These are phyloP conservation scores for Lachnellula occidentalis DNA, from an alignment of 2,329 filamentous ascomycete genomes.

Conservation along the genomic window DNA sequence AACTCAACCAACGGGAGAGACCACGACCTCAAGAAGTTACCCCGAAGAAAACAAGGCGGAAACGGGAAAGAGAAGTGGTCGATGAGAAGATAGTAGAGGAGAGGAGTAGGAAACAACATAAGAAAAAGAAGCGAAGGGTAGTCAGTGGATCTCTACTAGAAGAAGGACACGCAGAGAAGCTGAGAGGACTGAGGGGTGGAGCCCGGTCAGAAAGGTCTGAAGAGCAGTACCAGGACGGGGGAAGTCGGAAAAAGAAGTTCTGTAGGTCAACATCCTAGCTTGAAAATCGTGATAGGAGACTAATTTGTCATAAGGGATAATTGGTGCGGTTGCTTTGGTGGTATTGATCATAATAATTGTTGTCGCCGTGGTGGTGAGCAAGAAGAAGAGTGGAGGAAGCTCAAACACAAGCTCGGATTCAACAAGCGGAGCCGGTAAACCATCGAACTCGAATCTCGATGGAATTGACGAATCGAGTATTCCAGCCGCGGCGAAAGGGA, in stretches of 20 bases:
- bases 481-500: slow-evolving; percentile 63
- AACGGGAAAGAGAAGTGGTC: slow-evolving; percentile 16
- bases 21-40: slow-evolving; percentile 16
- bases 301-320: slow-evolving; percentile 36
- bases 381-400: slow-evolving; percentile 44
- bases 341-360: slow-evolving; percentile 62
- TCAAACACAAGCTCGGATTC: slow-evolving; percentile 16
- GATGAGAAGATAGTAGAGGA: slow-evolving; percentile 26
- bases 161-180: slow-evolving; percentile 54
- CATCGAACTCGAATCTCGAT: slow-evolving; percentile 42
- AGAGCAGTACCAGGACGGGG: slow-evolving; percentile 36
- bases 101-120: slow-evolving; percentile 22
- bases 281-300: too few relatives aligned
- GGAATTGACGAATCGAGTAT: slow-evolving; percentile 42
- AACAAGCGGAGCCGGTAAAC: slow-evolving; percentile 15
- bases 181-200: slow-evolving; percentile 45
- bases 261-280: slow-evolving; percentile 39
- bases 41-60: slow-evolving; percentile 23
- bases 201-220: slow-evolving; percentile 35
- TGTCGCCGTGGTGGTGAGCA: slow-evolving; percentile 59
- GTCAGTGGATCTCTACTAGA: slow-evolving; percentile 66
- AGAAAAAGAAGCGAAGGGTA: slow-evolving; percentile 46
- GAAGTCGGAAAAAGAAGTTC: slow-evolving; percentile 52
- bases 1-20: slow-evolving; percentile 24
- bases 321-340: slow-evolving; percentile 47